Conservation (phyloP, 129 eudicot species). For the Calendula officinalis region DNA sequence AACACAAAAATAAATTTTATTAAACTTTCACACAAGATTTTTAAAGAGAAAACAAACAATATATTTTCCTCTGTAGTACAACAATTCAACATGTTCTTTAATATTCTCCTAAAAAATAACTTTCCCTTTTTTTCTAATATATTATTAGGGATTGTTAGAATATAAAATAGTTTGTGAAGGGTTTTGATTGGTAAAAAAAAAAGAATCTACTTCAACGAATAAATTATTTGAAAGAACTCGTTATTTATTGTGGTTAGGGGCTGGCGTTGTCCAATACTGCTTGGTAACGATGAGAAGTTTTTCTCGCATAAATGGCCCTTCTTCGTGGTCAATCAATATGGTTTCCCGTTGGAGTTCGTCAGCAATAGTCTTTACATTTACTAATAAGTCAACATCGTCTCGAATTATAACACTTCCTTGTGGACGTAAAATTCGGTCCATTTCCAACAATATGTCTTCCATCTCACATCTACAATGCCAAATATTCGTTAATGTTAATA, state of each 20-base stretch:
- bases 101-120: slow-evolving; percentile 17
- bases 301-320: slow-evolving; percentile 59
- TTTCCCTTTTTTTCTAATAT: slow-evolving; percentile 1
- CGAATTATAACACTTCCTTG: slow-evolving; percentile 81
- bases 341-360: slow-evolving; percentile 74
- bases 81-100: slow-evolving; percentile 1
- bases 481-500: neutral
- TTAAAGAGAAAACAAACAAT: neutral
- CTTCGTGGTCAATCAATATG: slow-evolving; percentile 70
- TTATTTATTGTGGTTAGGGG: slow-evolving; percentile 27
- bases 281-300: slow-evolving; percentile 73
- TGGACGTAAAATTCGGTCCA: slow-evolving; percentile 79
- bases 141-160: neutral
- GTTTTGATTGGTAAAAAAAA: too few species aligned
- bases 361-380: slow-evolving; percentile 49
- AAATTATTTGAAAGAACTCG: neutral
- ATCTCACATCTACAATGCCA: slow-evolving; percentile 54
- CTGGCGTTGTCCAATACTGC: slow-evolving; percentile 71
- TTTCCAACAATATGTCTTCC: slow-evolving; percentile 76
- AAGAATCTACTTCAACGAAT: too few species aligned
- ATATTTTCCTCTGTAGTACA: neutral
- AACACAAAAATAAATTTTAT: too few species aligned
- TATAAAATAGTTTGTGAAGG: too few species aligned
- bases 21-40: too few species aligned
- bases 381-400: slow-evolving; percentile 74